phyloP scores from a whole-genome alignment of 495 filamentous ascomycete genomes.

The Sphaerosporella brunnea region DNA sequence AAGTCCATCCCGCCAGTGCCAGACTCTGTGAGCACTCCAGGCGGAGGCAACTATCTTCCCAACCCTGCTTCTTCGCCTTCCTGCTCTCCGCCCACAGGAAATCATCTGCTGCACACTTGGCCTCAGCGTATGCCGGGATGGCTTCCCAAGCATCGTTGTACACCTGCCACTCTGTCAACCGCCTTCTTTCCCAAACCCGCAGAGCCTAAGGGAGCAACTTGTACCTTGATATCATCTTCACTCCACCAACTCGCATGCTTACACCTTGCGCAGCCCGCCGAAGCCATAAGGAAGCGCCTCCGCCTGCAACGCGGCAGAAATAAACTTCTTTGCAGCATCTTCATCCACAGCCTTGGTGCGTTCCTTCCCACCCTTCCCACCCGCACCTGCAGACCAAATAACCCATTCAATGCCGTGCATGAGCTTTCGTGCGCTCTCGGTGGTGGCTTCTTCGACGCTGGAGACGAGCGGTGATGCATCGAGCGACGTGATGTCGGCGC shows the following conservation, averaged over 20 bases:
- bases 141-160: slow-evolving; percentile 36
- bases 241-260: slow-evolving; percentile 47
- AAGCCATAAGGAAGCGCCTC: slow-evolving; percentile 60
- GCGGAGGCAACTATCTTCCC: slow-evolving; percentile 54
- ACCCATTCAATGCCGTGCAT: slow-evolving; percentile 60
- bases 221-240: slow-evolving; percentile 37
- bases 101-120: slow-evolving; percentile 62
- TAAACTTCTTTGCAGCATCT: slow-evolving; percentile 52
- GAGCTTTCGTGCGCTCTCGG: slow-evolving; percentile 39
- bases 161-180: too few species aligned
- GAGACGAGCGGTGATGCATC: slow-evolving; percentile 39
- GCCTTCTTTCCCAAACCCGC: too few species aligned
- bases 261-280: slow-evolving; percentile 26
- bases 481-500: slow-evolving; percentile 41
- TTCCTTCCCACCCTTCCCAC: slow-evolving; percentile 51
- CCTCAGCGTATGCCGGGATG: slow-evolving; percentile 45
- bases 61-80: slow-evolving; percentile 30
- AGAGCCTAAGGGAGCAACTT: too few species aligned
- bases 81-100: slow-evolving; percentile 35
- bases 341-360: slow-evolving; percentile 38
- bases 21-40: slow-evolving; percentile 42
- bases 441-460: slow-evolving; percentile 37
- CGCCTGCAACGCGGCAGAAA: slow-evolving; percentile 41
- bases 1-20: slow-evolving; percentile 44
- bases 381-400: slow-evolving; percentile 69